These are phyloP conservation scores for Corchorus olitorius DNA, from an alignment of 345 rosid species.

Conservation along the genomic window DNA sequence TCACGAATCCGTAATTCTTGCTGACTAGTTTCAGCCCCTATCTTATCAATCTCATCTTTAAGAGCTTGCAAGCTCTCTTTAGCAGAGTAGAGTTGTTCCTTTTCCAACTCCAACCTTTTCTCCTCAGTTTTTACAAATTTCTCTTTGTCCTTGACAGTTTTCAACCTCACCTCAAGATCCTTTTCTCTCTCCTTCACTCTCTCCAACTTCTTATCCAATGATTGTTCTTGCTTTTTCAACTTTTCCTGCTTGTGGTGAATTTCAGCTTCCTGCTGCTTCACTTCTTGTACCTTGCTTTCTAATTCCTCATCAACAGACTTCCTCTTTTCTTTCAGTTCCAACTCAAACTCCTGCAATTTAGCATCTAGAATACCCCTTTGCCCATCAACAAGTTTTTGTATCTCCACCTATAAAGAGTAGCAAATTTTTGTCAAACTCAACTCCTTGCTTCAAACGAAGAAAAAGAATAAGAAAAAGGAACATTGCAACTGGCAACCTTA, in stretches of 20 bases:
- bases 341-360: conserved; percentile 56
- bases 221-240: conserved; percentile 57
- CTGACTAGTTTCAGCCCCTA: conserved; percentile 56
- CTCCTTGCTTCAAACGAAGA: too few species aligned
- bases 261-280: conserved; percentile 54
- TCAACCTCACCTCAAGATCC: conserved; percentile 59
- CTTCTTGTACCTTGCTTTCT: conserved; percentile 44
- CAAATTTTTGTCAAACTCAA: too few species aligned
- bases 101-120: conserved; percentile 60
- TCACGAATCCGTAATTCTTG: conserved; percentile 60
- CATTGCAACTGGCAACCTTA: too few species aligned
- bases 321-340: conserved; percentile 57
- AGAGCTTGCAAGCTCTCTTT: conserved; percentile 52
- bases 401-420: conserved; percentile 52
- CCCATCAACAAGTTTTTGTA: conserved; percentile 68
- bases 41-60: conserved; percentile 65
- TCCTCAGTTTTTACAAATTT: conserved; percentile 58
- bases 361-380: conserved; percentile 53
- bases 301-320: conserved; percentile 62
- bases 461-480: too few species aligned
- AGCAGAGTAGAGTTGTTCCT: conserved; percentile 48
- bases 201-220: conserved; percentile 52
- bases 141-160: conserved; percentile 60
- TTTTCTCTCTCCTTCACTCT: conserved; percentile 73
- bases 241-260: conserved; percentile 55